phyloP scores from a whole-genome alignment of 768 basidiomycete genomes.

The Exsudoporus frostii region DNA sequence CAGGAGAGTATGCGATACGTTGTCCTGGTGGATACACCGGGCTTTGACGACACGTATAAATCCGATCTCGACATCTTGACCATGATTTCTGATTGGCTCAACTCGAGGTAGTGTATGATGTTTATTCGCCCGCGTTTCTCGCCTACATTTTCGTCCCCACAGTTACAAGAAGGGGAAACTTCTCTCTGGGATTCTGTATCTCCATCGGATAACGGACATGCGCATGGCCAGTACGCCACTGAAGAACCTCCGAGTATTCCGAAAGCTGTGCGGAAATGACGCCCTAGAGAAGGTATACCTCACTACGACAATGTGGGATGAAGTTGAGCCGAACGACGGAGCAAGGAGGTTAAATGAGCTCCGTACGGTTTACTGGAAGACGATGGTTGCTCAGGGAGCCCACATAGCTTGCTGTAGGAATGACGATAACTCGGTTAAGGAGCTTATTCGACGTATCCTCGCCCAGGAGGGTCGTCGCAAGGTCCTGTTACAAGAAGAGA shows the following conservation, averaged over 20 bases:
- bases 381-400: constrained; percentile 9
- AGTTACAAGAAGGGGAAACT: constrained; percentile 9
- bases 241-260: too few species aligned
- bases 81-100: constrained; percentile 16
- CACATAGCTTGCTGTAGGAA: constrained; percentile 3
- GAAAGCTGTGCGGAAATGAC: too few species aligned
- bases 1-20: background rate
- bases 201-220: too few species aligned
- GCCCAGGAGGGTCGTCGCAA: background rate
- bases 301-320: constrained; percentile 41
- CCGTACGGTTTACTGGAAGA: constrained; percentile 1
- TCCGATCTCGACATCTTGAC: constrained; percentile 12
- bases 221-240: too few species aligned
- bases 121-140: background rate
- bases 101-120: constrained; percentile 1
- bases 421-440: constrained; percentile 6
- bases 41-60: constrained; percentile 18
- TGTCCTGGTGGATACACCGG: too few species aligned
- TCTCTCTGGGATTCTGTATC: too few species aligned
- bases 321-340: constrained; percentile 20
- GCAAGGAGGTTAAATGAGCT: constrained; percentile 14
- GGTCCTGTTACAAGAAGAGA: too few species aligned
- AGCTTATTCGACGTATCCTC: constrained; percentile 7
- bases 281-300: too few species aligned
- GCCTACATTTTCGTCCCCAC: too few species aligned